Percentiles rank a stretch among this genome's conserved stretches.
These are phyloP conservation scores for Staphylotrichum tortipilum DNA, from an alignment of 495 filamentous ascomycete genomes.

Conservation along the genomic window DNA sequence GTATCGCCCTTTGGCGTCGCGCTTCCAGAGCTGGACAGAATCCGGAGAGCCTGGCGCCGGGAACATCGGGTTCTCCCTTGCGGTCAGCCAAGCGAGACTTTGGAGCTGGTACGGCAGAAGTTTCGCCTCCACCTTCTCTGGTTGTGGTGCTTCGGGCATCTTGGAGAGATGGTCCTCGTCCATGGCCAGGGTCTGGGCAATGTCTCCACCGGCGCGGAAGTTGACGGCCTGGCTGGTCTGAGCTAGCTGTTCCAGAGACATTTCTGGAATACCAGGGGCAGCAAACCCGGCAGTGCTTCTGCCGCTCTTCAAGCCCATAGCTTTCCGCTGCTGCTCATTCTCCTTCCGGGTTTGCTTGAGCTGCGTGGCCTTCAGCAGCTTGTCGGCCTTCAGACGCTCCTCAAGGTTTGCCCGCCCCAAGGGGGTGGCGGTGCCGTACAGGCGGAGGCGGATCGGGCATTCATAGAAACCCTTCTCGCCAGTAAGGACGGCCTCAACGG, in stretches of 20 bases:
- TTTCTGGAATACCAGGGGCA: constrained; percentile 25
- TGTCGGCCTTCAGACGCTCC: constrained; percentile 53
- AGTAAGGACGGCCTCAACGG: constrained; percentile 52
- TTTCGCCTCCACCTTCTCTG: constrained; percentile 50
- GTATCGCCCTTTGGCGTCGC: constrained; percentile 42
- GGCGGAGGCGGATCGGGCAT: constrained; percentile 56
- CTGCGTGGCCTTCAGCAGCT: constrained; percentile 39
- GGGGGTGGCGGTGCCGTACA: constrained; percentile 59
- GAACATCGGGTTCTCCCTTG: constrained; percentile 62
- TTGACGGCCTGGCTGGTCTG: constrained; percentile 55
- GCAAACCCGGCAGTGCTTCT: constrained; percentile 26
- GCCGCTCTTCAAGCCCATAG: constrained; percentile 27
- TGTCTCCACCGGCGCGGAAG: constrained; percentile 50
- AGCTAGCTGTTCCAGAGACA: constrained; percentile 53
- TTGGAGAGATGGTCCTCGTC: constrained; percentile 61
- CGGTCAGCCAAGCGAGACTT: constrained; percentile 75
- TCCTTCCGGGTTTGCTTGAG: constrained; percentile 42
- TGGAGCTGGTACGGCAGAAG: constrained; percentile 79
- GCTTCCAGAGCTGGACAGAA: constrained; percentile 76
- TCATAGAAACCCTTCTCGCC: constrained; percentile 57
- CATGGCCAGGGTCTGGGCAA: constrained; percentile 59
- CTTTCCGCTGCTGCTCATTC: constrained; percentile 37
- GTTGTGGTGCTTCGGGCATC: constrained; percentile 67
- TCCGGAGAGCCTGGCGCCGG: constrained; percentile 54
- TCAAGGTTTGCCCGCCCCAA: constrained; percentile 44